phyloP scores from a whole-genome alignment of 495 filamentous ascomycete species.

The Trichocladium uniseriatum region DNA sequence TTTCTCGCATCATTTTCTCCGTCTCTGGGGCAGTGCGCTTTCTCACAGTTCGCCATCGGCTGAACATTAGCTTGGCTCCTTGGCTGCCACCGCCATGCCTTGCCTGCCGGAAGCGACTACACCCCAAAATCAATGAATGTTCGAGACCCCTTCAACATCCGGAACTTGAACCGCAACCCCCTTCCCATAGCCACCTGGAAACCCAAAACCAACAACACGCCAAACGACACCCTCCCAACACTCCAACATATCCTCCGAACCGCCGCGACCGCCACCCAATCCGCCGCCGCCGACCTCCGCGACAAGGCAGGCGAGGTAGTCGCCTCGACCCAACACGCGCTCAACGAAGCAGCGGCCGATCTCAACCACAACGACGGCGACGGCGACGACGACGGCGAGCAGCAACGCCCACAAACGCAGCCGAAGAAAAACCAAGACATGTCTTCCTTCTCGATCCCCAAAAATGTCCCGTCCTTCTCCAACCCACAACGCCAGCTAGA shows the following conservation, averaged over 20 bases:
- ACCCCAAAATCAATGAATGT: slow-evolving; percentile 14
- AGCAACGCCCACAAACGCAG: background rate
- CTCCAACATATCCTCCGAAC: slow-evolving; percentile 13
- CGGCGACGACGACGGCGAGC: background rate
- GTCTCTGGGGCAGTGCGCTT: no score
- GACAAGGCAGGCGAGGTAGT: slow-evolving; percentile 9
- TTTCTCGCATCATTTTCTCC: background rate
- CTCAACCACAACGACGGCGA: background rate
- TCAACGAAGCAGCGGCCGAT: background rate
- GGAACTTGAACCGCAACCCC: slow-evolving; percentile 10
- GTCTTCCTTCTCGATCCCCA: slow-evolving; percentile 53
- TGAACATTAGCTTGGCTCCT: background rate
- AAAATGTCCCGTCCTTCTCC: slow-evolving; percentile 61
- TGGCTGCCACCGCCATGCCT: background rate
- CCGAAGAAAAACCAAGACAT: slow-evolving; percentile 36
- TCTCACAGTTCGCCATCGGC: background rate
- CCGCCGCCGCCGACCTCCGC: slow-evolving; percentile 12
- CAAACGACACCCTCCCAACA: background rate
- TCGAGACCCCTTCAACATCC: slow-evolving; percentile 17
- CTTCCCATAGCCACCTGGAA: slow-evolving; percentile 13
- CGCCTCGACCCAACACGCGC: slow-evolving; percentile 7
- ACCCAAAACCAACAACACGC: slow-evolving; percentile 1
- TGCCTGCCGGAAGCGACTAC: background rate
- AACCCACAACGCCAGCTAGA: slow-evolving; percentile 59
- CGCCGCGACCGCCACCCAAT: slow-evolving; percentile 12